Percentiles rank a stretch among this genome's conserved stretches.
phyloP scores from a whole-genome alignment of 2,329 filamentous ascomycete species.

The Cladophialophora bantiana region DNA sequence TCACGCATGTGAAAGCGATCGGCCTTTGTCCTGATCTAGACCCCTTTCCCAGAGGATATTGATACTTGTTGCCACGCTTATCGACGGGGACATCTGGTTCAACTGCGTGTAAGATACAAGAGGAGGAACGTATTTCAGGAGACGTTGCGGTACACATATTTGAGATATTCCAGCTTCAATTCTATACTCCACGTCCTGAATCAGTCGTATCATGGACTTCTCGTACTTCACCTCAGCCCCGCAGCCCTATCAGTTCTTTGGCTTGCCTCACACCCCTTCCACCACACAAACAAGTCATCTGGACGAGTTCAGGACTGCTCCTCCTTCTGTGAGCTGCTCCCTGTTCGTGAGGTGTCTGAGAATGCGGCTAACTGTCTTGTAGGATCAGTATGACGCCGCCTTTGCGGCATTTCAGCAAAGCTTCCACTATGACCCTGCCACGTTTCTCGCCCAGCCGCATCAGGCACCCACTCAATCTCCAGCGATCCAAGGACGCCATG shows the following conservation, averaged over 20 bases:
- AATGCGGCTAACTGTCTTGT: constrained; percentile 32
- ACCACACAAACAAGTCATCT: constrained; percentile 49
- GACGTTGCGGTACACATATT: not conserved
- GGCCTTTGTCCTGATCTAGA: not conserved
- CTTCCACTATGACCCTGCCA: constrained; percentile 47
- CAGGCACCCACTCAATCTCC: constrained; percentile 33
- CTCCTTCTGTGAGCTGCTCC: constrained; percentile 47
- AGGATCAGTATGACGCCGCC: constrained; percentile 47
- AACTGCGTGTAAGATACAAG: not conserved
- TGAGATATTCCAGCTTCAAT: not conserved
- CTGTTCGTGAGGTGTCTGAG: constrained; percentile 24
- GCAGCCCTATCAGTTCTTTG: constrained; percentile 56
- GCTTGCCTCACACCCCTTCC: constrained; percentile 50
- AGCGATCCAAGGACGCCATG: constrained; percentile 47
- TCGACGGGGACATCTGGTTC: not conserved
- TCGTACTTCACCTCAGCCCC: constrained; percentile 58
- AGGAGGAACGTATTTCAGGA: not conserved
- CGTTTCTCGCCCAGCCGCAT: constrained; percentile 43
- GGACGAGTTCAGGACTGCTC: constrained; percentile 56
- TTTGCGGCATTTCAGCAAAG: constrained; percentile 50
- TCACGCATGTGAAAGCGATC: not conserved
- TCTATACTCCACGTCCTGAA: not conserved
- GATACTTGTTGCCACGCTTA: not conserved
- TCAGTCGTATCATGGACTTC: constrained; percentile 59
- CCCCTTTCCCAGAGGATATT: constrained; percentile 4